Percentiles rank a stretch among this genome's conserved stretches.
Evolutionary conservation across 441 rosid species (phyloP).

Genomic region (Populus hybrid): DNA sequence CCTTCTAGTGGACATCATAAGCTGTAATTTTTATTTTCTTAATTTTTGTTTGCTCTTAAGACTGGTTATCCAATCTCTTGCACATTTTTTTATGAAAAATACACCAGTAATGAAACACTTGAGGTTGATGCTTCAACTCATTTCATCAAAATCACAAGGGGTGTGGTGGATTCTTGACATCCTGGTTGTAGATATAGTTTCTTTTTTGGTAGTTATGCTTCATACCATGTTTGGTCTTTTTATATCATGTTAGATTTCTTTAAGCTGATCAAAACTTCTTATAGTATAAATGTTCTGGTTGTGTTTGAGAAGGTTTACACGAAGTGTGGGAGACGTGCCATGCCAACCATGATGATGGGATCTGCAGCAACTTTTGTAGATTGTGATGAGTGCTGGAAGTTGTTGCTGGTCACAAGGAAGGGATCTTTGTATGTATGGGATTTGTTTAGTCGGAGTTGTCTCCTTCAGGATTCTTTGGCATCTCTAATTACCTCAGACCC

Average conservation of each 20-base stretch:
- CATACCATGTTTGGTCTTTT: neutral
- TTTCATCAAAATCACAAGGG: neutral
- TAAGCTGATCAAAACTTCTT: neutral
- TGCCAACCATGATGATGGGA: constrained; percentile 96
- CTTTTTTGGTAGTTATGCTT: neutral
- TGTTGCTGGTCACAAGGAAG: constrained; percentile 77
- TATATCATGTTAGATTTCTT: neutral
- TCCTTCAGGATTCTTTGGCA: constrained; percentile 73
- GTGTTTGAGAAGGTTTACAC: constrained; percentile 64
- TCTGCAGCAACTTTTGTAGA: constrained; percentile 92
- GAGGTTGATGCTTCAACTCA: neutral
- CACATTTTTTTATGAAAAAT: too few relatives aligned
- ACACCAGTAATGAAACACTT: neutral
- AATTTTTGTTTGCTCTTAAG: neutral
- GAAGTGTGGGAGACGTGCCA: constrained; percentile 89
- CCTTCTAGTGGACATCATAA: neutral
- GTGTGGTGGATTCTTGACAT: neutral
- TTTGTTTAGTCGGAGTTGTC: constrained; percentile 64
- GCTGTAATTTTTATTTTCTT: too few relatives aligned
- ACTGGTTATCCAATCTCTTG: neutral
- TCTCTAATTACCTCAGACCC: constrained; percentile 57
- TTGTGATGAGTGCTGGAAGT: constrained; percentile 89
- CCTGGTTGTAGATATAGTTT: neutral
- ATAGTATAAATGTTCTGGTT: constrained; percentile 8
- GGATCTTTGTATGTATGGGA: constrained; percentile 89